A percentile compares a stretch with the other conserved stretches of the same genome.
phyloP scores from a whole-genome alignment of 306 rosid species.

The Pyrus pyrifolia region DNA sequence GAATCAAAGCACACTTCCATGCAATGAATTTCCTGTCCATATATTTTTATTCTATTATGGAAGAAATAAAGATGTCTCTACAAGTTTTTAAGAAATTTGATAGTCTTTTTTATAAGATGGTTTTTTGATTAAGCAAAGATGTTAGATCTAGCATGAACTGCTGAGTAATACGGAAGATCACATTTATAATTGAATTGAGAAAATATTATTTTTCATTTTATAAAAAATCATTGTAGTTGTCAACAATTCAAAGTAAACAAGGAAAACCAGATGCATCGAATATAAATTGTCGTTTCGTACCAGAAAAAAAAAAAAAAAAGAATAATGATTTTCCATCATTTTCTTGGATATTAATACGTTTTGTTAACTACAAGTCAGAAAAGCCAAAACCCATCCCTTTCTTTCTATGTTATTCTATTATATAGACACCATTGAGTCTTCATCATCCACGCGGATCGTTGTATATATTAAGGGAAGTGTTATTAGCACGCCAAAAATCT shows the following conservation, averaged over 20 bases:
- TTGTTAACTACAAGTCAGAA: background rate
- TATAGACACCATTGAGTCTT: background rate
- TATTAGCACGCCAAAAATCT: too few relatives aligned
- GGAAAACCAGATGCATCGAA: background rate
- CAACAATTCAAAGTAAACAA: background rate
- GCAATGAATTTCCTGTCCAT: background rate
- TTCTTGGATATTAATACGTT: background rate
- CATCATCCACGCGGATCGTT: background rate
- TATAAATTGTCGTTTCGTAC: background rate
- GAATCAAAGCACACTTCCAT: too few relatives aligned
- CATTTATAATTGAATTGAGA: too few relatives aligned
- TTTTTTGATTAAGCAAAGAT: background rate
- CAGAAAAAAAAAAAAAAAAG: background rate
- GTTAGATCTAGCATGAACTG: background rate
- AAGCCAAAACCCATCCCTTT: background rate
- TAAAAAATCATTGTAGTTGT: background rate
- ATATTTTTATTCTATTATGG: too few relatives aligned
- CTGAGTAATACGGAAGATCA: background rate
- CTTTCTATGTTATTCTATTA: background rate
- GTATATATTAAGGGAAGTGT: background rate
- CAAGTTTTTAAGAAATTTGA: too few relatives aligned
- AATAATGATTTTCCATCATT: background rate
- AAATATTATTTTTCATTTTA: too few relatives aligned
- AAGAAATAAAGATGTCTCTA: too few relatives aligned
- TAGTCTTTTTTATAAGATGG: too few relatives aligned